Conservation (phyloP, 805 yeast genomes). For the Candida yuanshanica region DNA sequence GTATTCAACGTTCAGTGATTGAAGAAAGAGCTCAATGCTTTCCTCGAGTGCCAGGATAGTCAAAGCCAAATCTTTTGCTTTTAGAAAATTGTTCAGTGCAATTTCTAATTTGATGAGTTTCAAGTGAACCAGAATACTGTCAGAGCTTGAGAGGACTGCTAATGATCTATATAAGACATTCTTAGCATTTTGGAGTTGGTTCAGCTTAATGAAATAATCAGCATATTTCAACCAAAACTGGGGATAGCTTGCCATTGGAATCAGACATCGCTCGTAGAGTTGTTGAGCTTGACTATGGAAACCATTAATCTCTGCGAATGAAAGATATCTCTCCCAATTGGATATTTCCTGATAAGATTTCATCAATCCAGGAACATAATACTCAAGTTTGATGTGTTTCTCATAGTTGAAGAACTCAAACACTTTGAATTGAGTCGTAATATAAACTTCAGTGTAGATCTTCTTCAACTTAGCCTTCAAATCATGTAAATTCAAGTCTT, state of each 20-base stretch:
- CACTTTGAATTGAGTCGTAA: slow-evolving; percentile 47
- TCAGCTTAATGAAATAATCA: slow-evolving; percentile 32
- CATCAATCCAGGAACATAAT: slow-evolving; percentile 30
- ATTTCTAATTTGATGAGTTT: slow-evolving; percentile 42
- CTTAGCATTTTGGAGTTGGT: slow-evolving; percentile 32
- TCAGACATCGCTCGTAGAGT: slow-evolving; percentile 43
- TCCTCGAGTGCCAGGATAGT: slow-evolving; percentile 25
- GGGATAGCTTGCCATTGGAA: slow-evolving; percentile 39
- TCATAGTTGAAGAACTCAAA: slow-evolving; percentile 47
- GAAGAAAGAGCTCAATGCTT: slow-evolving; percentile 32
- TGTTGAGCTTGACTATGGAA: slow-evolving; percentile 18
- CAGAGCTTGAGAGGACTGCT: slow-evolving; percentile 16
- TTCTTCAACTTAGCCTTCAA: slow-evolving; percentile 37
- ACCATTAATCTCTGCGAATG: slow-evolving; percentile 39
- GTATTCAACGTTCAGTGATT: slow-evolving; percentile 38
- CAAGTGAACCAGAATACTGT: slow-evolving; percentile 25
- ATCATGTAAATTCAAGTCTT: slow-evolving; percentile 20
- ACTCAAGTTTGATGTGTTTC: slow-evolving; percentile 32
- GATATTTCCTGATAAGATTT: slow-evolving; percentile 41
- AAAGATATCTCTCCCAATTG: slow-evolving; percentile 54
- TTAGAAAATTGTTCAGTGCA: slow-evolving; percentile 28
- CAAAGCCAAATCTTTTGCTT: slow-evolving; percentile 27
- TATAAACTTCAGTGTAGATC: slow-evolving; percentile 44
- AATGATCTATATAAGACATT: slow-evolving; percentile 34
- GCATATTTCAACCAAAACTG: slow-evolving; percentile 46